A percentile compares a stretch with the other conserved stretches of the same genome.
Evolutionary conservation across 495 filamentous ascomycete genomes (phyloP).

Genomic region (Trichocladium antarcticum): DNA sequence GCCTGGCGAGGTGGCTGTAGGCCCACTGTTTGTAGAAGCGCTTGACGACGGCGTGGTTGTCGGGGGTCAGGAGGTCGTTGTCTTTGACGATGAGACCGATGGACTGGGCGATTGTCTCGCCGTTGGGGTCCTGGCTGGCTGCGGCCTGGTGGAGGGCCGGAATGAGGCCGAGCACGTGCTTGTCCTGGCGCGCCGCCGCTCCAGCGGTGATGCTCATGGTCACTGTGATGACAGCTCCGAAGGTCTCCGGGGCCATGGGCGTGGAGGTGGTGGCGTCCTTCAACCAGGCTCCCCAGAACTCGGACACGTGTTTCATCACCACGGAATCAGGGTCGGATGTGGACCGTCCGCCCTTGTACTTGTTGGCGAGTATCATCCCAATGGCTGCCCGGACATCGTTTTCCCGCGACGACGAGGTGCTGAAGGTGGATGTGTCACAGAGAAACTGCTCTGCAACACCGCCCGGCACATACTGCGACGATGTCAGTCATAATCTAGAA

Average conservation of each 20-base stretch:
- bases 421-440: constrained; percentile 14
- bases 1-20: constrained; percentile 23
- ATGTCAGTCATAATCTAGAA: constrained; percentile 4
- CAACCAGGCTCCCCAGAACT: constrained; percentile 18
- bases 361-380: constrained; percentile 26
- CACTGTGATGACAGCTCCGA: constrained; percentile 15
- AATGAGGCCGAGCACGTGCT: constrained; percentile 12
- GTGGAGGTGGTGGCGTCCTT: constrained; percentile 4
- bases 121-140: constrained; percentile 11
- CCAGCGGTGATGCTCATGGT: constrained; percentile 23
- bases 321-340: constrained; percentile 21
- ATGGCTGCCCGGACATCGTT: constrained; percentile 22
- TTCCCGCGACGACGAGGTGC: constrained; percentile 1
- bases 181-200: constrained; percentile 23
- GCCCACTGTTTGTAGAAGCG: constrained; percentile 29
- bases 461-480: constrained; percentile 16
- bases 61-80: constrained; percentile 17
- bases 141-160: constrained; percentile 16
- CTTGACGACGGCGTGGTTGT: constrained; percentile 24
- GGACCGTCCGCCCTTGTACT: constrained; percentile 24
- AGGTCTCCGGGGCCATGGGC: constrained; percentile 7
- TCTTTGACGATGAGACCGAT: constrained; percentile 19
- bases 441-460: constrained; percentile 20
- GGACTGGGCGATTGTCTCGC: constrained; percentile 21
- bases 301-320: constrained; percentile 14